A percentile compares a stretch with the other conserved stretches of the same genome.
Conservation (phyloP, 2,329 filamentous ascomycete genomes). For the Sporothrix humicola region DNA sequence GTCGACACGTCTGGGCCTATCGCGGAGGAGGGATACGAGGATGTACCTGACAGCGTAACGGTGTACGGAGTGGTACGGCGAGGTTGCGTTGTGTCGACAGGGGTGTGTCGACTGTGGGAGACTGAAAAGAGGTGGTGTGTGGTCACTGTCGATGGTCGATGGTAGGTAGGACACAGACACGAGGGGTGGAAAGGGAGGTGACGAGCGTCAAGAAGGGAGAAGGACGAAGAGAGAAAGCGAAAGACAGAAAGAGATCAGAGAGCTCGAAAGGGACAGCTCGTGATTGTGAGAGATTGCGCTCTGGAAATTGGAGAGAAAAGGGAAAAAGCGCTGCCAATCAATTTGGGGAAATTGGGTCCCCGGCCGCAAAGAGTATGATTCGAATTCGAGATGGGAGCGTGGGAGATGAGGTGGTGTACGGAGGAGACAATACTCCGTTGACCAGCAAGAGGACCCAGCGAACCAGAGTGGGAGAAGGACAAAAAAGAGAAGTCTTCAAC, state of each 20-base stretch:
- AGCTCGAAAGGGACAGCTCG: conserved; percentile 5
- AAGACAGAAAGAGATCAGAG: background rate
- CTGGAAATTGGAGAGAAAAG: background rate
- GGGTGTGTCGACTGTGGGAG: conserved; percentile 4
- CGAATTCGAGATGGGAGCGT: conserved; percentile 20
- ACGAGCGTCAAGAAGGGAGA: background rate
- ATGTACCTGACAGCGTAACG: conserved; percentile 25
- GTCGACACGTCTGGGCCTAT: conserved; percentile 21
- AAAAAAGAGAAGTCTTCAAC: too few relatives aligned
- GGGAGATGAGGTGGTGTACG: background rate
- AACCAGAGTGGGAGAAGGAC: background rate
- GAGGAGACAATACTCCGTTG: too few relatives aligned
- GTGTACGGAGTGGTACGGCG: conserved; percentile 25
- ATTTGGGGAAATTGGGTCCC: conserved; percentile 31
- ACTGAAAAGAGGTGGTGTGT: too few relatives aligned
- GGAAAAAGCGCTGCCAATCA: conserved; percentile 34
- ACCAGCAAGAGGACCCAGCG: background rate
- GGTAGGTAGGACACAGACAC: conserved; percentile 1
- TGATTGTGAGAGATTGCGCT: conserved; percentile 5
- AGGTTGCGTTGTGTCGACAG: background rate
- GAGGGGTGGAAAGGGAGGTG: background rate
- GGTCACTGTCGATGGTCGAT: background rate
- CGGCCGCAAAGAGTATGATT: conserved; percentile 23
- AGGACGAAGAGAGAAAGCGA: background rate
- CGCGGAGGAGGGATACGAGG: conserved; percentile 15